These are phyloP conservation scores for Solanum hybrid DNA, from an alignment of 305 asterid species.

Conservation along the genomic window DNA sequence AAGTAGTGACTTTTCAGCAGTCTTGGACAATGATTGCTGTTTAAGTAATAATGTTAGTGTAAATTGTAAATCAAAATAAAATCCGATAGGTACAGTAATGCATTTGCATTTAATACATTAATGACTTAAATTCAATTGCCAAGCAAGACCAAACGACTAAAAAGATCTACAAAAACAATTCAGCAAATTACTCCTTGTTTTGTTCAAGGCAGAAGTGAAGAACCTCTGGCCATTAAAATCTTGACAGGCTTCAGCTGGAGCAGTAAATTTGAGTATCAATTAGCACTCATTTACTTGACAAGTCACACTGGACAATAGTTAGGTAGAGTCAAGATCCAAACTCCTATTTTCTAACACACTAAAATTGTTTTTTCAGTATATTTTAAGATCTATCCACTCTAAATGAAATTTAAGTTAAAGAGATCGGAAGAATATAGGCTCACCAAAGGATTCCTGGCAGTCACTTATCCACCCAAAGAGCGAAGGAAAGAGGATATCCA, in stretches of 20 bases:
- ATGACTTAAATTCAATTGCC: not conserved
- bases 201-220: not conserved
- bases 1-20: slow-evolving; percentile 57
- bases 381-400: not conserved
- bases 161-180: not conserved
- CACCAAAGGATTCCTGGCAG: not conserved
- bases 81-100: not conserved
- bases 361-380: not conserved
- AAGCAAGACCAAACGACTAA: not conserved
- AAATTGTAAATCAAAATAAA: not conserved
- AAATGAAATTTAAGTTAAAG: not conserved
- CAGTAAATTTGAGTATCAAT: not conserved
- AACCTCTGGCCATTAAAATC: not conserved
- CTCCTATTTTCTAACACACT: not conserved
- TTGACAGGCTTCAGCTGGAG: not conserved
- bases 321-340: not conserved
- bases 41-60: not conserved
- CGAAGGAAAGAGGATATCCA: not conserved
- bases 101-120: not conserved
- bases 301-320: not conserved
- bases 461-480: not conserved
- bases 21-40: slow-evolving; percentile 62
- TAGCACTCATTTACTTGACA: not conserved
- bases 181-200: not conserved
- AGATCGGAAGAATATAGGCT: not conserved